phyloP scores from a whole-genome alignment of 495 filamentous ascomycete species.

The Clohesyomyces aquaticus region DNA sequence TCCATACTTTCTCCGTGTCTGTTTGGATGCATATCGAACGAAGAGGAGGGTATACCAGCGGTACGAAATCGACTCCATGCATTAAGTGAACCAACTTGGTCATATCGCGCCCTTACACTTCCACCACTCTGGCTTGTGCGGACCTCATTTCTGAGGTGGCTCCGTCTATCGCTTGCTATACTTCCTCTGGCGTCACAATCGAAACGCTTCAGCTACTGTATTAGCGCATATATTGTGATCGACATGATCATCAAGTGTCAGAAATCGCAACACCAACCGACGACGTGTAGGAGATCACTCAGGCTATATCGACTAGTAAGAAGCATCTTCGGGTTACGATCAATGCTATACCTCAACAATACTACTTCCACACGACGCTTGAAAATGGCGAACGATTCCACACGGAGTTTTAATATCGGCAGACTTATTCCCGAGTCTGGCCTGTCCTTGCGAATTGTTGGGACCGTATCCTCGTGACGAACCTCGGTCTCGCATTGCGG shows the following conservation, averaged over 20 bases:
- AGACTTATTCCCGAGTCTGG: too few species aligned
- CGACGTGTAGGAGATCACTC: slow-evolving; percentile 4
- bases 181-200: not conserved
- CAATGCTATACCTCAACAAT: slow-evolving; percentile 20
- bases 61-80: not conserved
- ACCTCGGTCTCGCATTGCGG: not conserved
- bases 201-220: not conserved
- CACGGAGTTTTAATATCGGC: too few species aligned
- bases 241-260: not conserved
- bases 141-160: not conserved
- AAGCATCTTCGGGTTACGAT: slow-evolving; percentile 5
- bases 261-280: not conserved
- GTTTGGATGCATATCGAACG: not conserved
- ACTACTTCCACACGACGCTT: too few species aligned
- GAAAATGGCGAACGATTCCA: too few species aligned
- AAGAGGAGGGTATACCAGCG: slow-evolving; percentile 1
- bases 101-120: too few species aligned
- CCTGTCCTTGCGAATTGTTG: too few species aligned
- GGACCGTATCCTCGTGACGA: too few species aligned
- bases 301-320: slow-evolving; percentile 11
- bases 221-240: too few species aligned
- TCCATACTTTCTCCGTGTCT: not conserved
- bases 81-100: not conserved
- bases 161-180: not conserved
- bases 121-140: too few species aligned